Percentiles rank a stretch among this genome's conserved stretches.
These are phyloP conservation scores for Cercophora newfieldiana DNA, from an alignment of 495 filamentous ascomycete genomes.

Conservation along the genomic window DNA sequence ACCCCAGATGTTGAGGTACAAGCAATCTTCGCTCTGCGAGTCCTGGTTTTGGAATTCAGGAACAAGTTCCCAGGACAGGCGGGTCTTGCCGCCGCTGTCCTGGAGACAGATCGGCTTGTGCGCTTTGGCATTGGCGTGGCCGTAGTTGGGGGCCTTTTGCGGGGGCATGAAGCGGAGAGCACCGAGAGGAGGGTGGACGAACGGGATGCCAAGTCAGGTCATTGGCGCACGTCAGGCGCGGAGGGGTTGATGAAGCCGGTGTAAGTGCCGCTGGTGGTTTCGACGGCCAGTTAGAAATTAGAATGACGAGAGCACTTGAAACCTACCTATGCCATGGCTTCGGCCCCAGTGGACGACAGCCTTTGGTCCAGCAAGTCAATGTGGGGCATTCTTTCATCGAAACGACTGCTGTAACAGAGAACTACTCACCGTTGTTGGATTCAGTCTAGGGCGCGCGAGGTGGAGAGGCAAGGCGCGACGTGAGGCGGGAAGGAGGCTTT, in stretches of 20 bases:
- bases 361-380: too few relatives aligned
- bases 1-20: constrained; percentile 55
- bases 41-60: constrained; percentile 11
- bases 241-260: constrained; percentile 14
- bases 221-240: constrained; percentile 28
- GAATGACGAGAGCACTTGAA: too few relatives aligned
- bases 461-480: too few relatives aligned
- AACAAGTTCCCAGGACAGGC: constrained; percentile 5
- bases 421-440: too few relatives aligned
- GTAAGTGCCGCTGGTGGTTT: constrained; percentile 24
- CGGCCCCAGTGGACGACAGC: too few relatives aligned
- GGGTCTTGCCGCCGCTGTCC: constrained; percentile 9
- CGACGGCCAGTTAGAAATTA: too few relatives aligned
- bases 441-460: too few relatives aligned
- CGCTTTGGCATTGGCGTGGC: constrained; percentile 43
- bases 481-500: too few relatives aligned
- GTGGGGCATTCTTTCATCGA: too few relatives aligned
- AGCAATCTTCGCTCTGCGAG: constrained; percentile 51
- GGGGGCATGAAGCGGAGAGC: constrained; percentile 45
- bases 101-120: constrained; percentile 16
- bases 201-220: constrained; percentile 58
- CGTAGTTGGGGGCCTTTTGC: constrained; percentile 57
- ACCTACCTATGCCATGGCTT: too few relatives aligned
- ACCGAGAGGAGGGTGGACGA: constrained; percentile 50
- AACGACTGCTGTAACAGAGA: too few relatives aligned